These are phyloP conservation scores for Centrapalus pauciflorus DNA, from an alignment of 129 eudicot genomes.

Conservation along the genomic window DNA sequence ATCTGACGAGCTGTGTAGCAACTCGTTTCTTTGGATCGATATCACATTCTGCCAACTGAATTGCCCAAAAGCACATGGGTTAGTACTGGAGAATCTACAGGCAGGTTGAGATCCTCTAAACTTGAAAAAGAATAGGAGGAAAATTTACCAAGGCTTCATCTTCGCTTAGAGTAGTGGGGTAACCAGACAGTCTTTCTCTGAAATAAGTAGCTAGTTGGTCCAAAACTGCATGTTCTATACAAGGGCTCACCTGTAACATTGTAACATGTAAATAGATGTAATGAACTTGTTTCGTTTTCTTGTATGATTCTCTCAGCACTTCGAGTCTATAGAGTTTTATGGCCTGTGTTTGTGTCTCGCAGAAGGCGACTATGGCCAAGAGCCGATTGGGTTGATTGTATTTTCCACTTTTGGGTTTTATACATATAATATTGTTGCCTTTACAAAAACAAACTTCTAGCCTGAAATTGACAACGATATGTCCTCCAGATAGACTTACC, in stretches of 20 bases:
- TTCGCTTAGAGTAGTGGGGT: slow-evolving; percentile 73
- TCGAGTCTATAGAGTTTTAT: no score
- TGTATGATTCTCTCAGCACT: no score
- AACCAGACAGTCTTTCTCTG: slow-evolving; percentile 56
- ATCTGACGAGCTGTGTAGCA: slow-evolving; percentile 77
- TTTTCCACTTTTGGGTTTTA: no score
- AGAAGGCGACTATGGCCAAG: no score
- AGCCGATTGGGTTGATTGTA: no score
- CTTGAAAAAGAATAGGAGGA: neutral
- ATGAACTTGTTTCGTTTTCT: no score
- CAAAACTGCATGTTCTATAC: slow-evolving; percentile 88
- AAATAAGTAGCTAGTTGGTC: slow-evolving; percentile 80
- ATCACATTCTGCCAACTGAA: slow-evolving; percentile 68
- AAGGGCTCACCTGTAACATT: slow-evolving; percentile 71
- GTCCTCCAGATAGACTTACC: slow-evolving; percentile 41
- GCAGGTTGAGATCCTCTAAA: slow-evolving; percentile 1
- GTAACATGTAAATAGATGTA: neutral
- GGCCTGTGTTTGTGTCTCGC: no score
- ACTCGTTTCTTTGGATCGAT: slow-evolving; percentile 85
- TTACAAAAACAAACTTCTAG: neutral
- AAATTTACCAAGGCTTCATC: slow-evolving; percentile 72
- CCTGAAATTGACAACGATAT: slow-evolving; percentile 5
- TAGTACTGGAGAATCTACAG: neutral
- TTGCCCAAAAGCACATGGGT: slow-evolving; percentile 8
- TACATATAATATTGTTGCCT: no score